Evolutionary conservation across 2,329 filamentous ascomycete genomes (phyloP).

Genomic region (Sporothrix phasma): DNA sequence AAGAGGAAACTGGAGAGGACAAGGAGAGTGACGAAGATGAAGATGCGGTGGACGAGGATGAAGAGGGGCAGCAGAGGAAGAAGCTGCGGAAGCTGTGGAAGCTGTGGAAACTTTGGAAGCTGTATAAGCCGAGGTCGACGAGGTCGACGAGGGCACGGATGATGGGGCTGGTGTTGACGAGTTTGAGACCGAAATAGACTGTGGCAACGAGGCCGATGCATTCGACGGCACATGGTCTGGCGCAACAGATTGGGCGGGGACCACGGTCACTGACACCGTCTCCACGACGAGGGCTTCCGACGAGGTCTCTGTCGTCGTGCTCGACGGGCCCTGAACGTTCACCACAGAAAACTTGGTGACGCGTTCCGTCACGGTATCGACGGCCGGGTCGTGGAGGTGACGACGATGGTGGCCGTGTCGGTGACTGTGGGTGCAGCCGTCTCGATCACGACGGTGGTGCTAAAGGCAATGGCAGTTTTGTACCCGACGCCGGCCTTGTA

Average conservation of each 20-base stretch:
- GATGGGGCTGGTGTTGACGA: not conserved
- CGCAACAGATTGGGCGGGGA: not conserved
- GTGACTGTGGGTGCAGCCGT: conserved; percentile 20
- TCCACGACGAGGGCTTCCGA: not conserved
- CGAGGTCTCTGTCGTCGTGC: not conserved
- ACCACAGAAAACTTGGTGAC: conserved; percentile 22
- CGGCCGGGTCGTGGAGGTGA: conserved; percentile 8
- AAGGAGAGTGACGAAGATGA: not conserved
- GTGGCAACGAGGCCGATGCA: not conserved
- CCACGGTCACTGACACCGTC: not conserved
- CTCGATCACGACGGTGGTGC: conserved; percentile 14
- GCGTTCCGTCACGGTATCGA: conserved; percentile 18
- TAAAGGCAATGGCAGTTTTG: not conserved
- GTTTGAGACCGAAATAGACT: not conserved
- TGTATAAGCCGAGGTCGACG: not conserved
- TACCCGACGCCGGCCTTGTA: not conserved
- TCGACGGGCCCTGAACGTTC: conserved; percentile 15
- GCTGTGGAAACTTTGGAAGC: not conserved
- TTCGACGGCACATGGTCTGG: not conserved
- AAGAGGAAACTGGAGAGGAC: not conserved
- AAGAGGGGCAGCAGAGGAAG: not conserved
- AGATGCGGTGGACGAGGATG: not conserved
- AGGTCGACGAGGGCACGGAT: not conserved
- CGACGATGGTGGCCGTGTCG: conserved; percentile 23
- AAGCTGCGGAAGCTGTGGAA: not conserved